These are phyloP conservation scores for Crithidia thermophila DNA, from an alignment of 208 protist genomes.

Conservation along the genomic window DNA sequence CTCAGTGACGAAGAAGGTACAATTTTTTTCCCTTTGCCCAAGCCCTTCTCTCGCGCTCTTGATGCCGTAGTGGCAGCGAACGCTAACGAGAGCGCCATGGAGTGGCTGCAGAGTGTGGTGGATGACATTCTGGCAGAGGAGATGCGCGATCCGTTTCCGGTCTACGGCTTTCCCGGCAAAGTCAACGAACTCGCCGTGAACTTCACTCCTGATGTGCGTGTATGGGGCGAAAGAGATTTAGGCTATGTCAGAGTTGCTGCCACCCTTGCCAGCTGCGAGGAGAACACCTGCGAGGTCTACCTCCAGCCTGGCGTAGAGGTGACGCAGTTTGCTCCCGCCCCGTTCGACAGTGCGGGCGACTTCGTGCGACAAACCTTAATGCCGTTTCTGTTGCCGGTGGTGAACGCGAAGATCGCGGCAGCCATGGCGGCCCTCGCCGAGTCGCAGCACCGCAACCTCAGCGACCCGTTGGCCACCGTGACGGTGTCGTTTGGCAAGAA, in stretches of 20 bases:
- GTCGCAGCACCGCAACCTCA: background rate
- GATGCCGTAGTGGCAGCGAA: constrained; percentile 6
- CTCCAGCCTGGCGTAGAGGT: constrained; percentile 11
- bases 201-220: background rate
- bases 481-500: constrained; percentile 13
- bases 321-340: background rate
- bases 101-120: constrained; percentile 20
- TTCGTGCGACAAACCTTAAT: background rate
- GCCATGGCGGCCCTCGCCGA: background rate
- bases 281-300: constrained; percentile 22
- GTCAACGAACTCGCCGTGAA: background rate
- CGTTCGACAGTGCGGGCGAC: background rate
- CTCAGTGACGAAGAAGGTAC: background rate
- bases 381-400: background rate
- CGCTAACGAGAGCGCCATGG: background rate
- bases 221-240: background rate
- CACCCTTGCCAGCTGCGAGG: constrained; percentile 5
- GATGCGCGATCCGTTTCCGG: constrained; percentile 13
- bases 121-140: background rate
- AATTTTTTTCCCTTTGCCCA: background rate
- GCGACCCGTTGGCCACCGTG: background rate
- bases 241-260: background rate
- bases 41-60: background rate
- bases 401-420: constrained; percentile 14
- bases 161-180: constrained; percentile 7